Evolutionary conservation across 2,329 filamentous ascomycete species (phyloP), one percentile per base, ranked within the genome.

Genomic region (Paracorniculantispora psalliotae): DNA sequence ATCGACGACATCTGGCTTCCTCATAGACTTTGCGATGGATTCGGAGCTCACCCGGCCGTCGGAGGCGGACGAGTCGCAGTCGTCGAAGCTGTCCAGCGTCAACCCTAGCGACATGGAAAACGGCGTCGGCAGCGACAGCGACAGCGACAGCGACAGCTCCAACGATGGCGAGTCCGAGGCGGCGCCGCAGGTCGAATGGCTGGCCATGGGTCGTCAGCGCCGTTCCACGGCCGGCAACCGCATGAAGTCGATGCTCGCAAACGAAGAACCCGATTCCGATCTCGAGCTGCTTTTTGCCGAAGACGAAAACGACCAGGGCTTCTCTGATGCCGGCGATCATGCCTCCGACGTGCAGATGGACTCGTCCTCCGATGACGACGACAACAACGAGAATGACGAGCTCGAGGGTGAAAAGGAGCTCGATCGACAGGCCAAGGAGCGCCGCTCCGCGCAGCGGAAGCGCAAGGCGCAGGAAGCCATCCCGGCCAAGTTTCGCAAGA

Each of bases 391-490:
- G 54, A 71, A 69, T 28, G 81, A 94, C 64, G 91, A 96, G 44
- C 72, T 94, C 4, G 90, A 91, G 59, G 94, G 94, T 35, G 94
- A 99, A 75, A 89, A 87, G 67, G 91, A 96, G 73, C 73, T 99
- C 57, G 86, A 94, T 73, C 87, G 84, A 63, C 84, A 89, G 66
- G 91, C 88, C 60, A 87, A 86, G 65, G 85, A 83, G 61, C 88
- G 88, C 66, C 83, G 79, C 66, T 73, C 81, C 60, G 84, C 82
- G 3, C 90, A 80, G 53, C 77, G 91, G 71, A 96, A 96, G 74
- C 86, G 91, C 64, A 96, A 93, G 69, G 85, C 88, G 1, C 86
- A 90, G 67, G 86, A 92, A 61, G 86, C 85, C 28, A 86, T 92
- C 61, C 85, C 88, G 5, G 83, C 83, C 57, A 83, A 83, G 63